Evolutionary conservation across 2,329 filamentous ascomycete genomes (phyloP), one percentile per base, ranked within the genome.

Genomic region (Paradendryphiella salina): DNA sequence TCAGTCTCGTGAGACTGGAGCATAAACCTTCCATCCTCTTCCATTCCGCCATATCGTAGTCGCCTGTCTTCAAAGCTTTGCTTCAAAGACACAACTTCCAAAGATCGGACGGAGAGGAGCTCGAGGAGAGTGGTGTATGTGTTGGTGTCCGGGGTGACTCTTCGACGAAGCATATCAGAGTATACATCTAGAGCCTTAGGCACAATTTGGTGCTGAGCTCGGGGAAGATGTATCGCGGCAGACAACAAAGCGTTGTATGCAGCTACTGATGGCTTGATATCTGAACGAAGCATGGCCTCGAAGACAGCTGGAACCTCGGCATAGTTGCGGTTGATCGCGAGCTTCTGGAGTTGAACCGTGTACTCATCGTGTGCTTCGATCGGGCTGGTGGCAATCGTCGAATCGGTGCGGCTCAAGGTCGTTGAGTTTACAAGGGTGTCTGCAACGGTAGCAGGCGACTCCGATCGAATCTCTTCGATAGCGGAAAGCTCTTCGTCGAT

Each of bases 181-280:
- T 97, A 99, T 44, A 99, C 89, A 76, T 96, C 92, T 44, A 97
- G 81, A 4, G 90, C 91, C 77, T 96, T 96, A 55, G 90, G 87
- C 11, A 96, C 89, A 44, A 94, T 85, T 75, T 95, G 88, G 46
- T 88, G 87, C 73, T 86, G 88, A 72, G 89, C 86, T 18, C 81
- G 80, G 6, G 92, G 89, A 14, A 96, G 82, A 61, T 90, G 82
- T 55, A 96, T 90, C 11, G 91, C 91, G 5, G 94, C 90, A 64
- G 86, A 81, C 35, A 99, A 79, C 36, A 99, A 81, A 41, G 90
- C 89, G 71, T 96, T 96, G 80, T 99, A 99, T n/a, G 93, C 88
- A 38, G 85, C 81, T 39, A 90, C 85, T 5, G 88, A 89, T 29
- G 94, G 94, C 66, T 85, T 85, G 54, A 96, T 82, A 38, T 90